Base-by-base conservation (phyloP, 1,284 basidiomycete species). In the Irpex sp. region DNA sequence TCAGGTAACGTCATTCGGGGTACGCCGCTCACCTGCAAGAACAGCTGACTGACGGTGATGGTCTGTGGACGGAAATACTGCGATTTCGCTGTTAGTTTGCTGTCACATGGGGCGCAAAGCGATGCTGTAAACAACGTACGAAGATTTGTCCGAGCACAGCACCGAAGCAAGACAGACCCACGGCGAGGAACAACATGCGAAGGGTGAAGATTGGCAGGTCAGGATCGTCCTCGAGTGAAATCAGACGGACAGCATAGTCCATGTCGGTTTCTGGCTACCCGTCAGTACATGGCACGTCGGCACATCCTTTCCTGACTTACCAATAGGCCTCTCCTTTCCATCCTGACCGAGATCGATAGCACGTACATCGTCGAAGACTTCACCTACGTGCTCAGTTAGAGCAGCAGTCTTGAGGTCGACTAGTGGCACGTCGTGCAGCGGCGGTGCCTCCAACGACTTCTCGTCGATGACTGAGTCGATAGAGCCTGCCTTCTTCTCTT, bases 221-320 rank as follows among this genome's bases (percentile, higher is more conserved):
- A 2, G 83, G 82, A 72, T 89, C 87, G 69, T 89, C 87, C 17
- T 84, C 82, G 19, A 85, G 74, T 4, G 82, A 83, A 63, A 85
- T 77, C 5, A 85, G 76, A 57, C 81, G 81, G 17, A 78, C 78
- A 17, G 80, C 79, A 59, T 80, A 76, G 66, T 84, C 83, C 51
- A 77, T 68, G 62, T 82, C 80, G 19, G 82, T 81, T 65, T 79
- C 78, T 73, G 58, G 17, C 34, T 36, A 51, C 26, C 31, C n/a
- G 47, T 62, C 11, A 40, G 38, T 26, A 52, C 40, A 59, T 58
- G 54, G 9, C 9, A 34, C 13, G 17, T 47, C 15, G 40, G 40
- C 4, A 11, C 21, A 60, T 44, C 17, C 52, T 55, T 51, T 51
- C 13, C n/a, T 11, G 9, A 51, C 71, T 19, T 60, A 77, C 75